Percentiles rank a stretch among this genome's conserved stretches.
Evolutionary conservation across 371 early-diverging fungal species (phyloP).

Genomic region (Dipsacomyces acuminosporus): DNA sequence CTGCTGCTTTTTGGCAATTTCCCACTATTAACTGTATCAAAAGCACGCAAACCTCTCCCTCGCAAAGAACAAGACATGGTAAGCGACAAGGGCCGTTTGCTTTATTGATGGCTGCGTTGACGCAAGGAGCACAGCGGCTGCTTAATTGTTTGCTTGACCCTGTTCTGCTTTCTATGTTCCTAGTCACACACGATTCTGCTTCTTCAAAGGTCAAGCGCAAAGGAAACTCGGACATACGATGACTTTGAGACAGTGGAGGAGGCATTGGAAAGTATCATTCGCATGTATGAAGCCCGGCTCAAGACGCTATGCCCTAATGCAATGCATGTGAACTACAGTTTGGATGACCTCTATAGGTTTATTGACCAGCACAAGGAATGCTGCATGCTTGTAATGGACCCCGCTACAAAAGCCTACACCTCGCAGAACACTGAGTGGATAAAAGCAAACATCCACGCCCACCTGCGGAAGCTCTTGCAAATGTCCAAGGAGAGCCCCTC

Average conservation of each 20-base stretch:
- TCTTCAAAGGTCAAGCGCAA: conserved; percentile 5
- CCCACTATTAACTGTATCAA: too few relatives aligned
- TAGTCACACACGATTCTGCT: conserved; percentile 12
- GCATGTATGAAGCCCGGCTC: conserved; percentile 17
- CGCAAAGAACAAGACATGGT: too few relatives aligned
- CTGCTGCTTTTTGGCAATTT: too few relatives aligned
- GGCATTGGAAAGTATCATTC: conserved; percentile 15
- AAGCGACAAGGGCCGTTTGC: too few relatives aligned
- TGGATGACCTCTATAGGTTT: conserved; percentile 20
- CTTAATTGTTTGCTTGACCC: too few relatives aligned
- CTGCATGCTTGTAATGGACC: conserved; percentile 3
- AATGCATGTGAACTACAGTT: conserved; percentile 15
- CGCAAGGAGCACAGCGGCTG: too few relatives aligned
- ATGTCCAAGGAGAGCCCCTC: conserved; percentile 1
- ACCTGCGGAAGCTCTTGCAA: background rate
- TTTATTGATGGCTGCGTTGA: too few relatives aligned
- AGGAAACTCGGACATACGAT: conserved; percentile 8
- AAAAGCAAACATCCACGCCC: conserved; percentile 8
- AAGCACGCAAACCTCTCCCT: too few relatives aligned
- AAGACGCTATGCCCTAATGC: conserved; percentile 16
- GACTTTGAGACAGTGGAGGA: conserved; percentile 11
- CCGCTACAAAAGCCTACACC: background rate
- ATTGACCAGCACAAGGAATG: conserved; percentile 25
- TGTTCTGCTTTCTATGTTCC: too few relatives aligned
- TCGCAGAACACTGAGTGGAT: conserved; percentile 13